phyloP scores from a whole-genome alignment of 106 monocot genomes.

The Dioscorea zingiberensis region DNA sequence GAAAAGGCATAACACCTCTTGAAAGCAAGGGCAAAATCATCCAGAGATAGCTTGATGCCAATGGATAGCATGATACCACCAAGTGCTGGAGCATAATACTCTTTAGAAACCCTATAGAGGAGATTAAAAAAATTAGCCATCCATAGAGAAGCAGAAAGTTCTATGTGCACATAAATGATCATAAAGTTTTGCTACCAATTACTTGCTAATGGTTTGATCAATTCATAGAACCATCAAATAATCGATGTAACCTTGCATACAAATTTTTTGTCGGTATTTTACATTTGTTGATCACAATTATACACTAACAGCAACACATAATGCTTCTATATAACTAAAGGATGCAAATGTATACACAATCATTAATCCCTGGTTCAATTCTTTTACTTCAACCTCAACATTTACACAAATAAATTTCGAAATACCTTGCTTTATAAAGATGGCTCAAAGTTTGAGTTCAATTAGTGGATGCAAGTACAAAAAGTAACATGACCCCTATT shows the following conservation, averaged over 20 bases:
- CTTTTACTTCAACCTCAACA: too few relatives aligned
- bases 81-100: constrained; percentile 94
- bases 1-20: constrained; percentile 44
- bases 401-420: too few relatives aligned
- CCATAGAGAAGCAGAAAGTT: background rate
- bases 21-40: constrained; percentile 93
- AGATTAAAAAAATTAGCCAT: background rate
- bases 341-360: too few relatives aligned
- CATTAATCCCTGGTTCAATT: too few relatives aligned
- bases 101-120: constrained; percentile 82
- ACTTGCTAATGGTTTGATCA: background rate
- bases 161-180: background rate
- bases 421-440: too few relatives aligned
- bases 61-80: constrained; percentile 99
- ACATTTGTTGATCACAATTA: background rate
- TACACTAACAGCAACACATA: too few relatives aligned
- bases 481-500: too few relatives aligned
- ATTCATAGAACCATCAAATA: background rate
- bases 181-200: background rate
- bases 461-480: too few relatives aligned
- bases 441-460: too few relatives aligned
- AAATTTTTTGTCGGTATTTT: background rate
- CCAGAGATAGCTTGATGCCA: constrained; percentile 80
- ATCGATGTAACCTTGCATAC: background rate
- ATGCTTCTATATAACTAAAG: background rate